Evolutionary conservation across 1,284 basidiomycete species (phyloP).

Genomic region (Ceratobasidium sp.): DNA sequence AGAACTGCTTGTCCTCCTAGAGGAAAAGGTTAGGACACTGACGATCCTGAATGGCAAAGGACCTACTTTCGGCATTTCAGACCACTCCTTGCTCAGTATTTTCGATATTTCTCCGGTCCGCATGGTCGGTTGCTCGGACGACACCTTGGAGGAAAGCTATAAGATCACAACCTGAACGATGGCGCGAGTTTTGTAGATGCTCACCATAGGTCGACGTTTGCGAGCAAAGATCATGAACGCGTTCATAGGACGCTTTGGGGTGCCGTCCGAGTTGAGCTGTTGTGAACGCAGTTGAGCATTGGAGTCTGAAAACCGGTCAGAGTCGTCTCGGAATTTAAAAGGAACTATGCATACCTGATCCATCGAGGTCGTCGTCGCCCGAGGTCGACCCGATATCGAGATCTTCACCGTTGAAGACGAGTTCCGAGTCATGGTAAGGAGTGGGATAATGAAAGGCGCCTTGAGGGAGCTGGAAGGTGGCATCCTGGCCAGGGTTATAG

Average conservation of each 20-base stretch:
- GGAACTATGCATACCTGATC: constrained; percentile 22
- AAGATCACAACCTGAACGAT: constrained; percentile 9
- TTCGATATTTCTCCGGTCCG: constrained; percentile 88
- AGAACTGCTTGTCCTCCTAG: constrained; percentile 83
- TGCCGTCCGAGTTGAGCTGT: constrained; percentile 83
- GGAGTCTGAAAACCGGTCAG: constrained; percentile 18
- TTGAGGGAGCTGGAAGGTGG: constrained; percentile 35
- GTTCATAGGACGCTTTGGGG: constrained; percentile 89
- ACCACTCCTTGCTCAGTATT: constrained; percentile 84
- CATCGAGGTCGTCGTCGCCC: constrained; percentile 36
- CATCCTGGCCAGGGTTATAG: constrained; percentile 33
- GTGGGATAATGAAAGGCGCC: constrained; percentile 24
- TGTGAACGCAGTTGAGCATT: constrained; percentile 58
- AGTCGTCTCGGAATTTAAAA: no score
- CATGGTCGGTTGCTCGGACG: constrained; percentile 84
- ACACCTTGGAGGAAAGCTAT: constrained; percentile 68
- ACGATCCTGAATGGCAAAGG: constrained; percentile 12
- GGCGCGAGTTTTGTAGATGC: background rate
- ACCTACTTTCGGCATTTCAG: constrained; percentile 72
- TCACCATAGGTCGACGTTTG: constrained; percentile 44
- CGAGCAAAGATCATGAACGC: constrained; percentile 91
- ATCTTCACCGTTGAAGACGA: constrained; percentile 30
- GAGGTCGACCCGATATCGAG: constrained; percentile 28
- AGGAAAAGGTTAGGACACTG: constrained; percentile 20
- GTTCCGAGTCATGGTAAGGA: background rate